Evolutionary conservation across 2,329 filamentous ascomycete genomes (phyloP).

Genomic region (Sclerotinia borealis): DNA sequence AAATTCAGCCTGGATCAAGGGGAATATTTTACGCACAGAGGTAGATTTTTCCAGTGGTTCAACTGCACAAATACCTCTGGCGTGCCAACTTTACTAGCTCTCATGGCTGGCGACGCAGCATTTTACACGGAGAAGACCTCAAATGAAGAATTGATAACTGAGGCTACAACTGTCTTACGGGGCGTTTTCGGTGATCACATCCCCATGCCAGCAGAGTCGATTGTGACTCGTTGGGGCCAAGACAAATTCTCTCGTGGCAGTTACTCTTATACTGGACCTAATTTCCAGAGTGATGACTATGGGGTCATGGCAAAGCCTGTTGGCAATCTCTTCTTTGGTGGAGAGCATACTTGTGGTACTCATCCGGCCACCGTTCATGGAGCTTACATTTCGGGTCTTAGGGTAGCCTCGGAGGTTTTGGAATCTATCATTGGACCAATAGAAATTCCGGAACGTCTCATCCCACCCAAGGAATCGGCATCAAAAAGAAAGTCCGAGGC

Average conservation of each 20-base stretch:
- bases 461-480: constrained; percentile 54
- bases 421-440: constrained; percentile 78
- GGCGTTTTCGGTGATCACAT: constrained; percentile 68
- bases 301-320: constrained; percentile 80
- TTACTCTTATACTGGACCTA: constrained; percentile 87
- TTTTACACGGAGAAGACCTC: constrained; percentile 75
- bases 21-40: constrained; percentile 72
- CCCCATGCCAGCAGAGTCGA: constrained; percentile 73
- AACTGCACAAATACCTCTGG: constrained; percentile 89
- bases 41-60: constrained; percentile 98
- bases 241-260: constrained; percentile 90
- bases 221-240: constrained; percentile 87
- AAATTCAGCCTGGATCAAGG: constrained; percentile 67
- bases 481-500: constrained; percentile 49
- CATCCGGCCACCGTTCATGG: constrained; percentile 97
- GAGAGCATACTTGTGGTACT: constrained; percentile 91
- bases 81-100: constrained; percentile 76
- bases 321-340: constrained; percentile 89
- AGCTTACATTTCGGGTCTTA: constrained; percentile 87
- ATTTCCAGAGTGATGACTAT: constrained; percentile 81
- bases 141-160: constrained; percentile 69
- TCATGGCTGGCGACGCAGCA: constrained; percentile 94
- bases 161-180: constrained; percentile 73
- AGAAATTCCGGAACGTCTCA: constrained; percentile 65
- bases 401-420: constrained; percentile 81